These are phyloP conservation scores for Boletellus sp. DNA, from an alignment of 768 basidiomycete genomes.

Conservation along the genomic window DNA sequence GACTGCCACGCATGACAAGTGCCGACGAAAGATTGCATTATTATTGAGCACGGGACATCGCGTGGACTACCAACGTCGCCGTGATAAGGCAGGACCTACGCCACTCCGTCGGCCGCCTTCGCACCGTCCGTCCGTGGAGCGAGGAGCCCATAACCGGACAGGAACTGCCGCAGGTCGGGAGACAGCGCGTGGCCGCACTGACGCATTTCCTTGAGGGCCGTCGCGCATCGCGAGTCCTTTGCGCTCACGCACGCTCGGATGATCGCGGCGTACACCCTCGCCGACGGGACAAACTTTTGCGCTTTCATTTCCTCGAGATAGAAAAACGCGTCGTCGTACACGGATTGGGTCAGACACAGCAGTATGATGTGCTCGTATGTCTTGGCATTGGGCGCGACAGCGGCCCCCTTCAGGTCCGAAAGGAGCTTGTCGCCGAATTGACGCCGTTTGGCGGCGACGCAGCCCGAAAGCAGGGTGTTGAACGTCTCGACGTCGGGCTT, in stretches of 20 bases:
- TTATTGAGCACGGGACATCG: neutral
- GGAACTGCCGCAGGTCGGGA: constrained; percentile 27
- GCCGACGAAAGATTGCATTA: neutral
- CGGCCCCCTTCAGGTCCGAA: constrained; percentile 57
- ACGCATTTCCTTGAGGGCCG: constrained; percentile 70
- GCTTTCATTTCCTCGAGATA: constrained; percentile 88
- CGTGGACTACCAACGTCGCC: no score
- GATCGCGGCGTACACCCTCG: constrained; percentile 55
- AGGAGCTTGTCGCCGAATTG: constrained; percentile 67
- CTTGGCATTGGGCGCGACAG: constrained; percentile 50
- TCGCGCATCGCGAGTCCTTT: constrained; percentile 57
- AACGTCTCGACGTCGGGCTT: constrained; percentile 61
- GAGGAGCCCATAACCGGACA: constrained; percentile 21
- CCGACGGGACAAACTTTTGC: constrained; percentile 50
- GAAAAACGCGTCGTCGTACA: constrained; percentile 84
- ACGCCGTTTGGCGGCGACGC: constrained; percentile 54
- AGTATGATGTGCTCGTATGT: constrained; percentile 68
- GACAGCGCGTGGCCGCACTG: constrained; percentile 51
- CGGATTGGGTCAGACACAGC: constrained; percentile 65
- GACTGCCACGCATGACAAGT: neutral
- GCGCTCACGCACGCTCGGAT: constrained; percentile 52
- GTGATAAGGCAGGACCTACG: neutral
- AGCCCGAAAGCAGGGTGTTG: constrained; percentile 66
- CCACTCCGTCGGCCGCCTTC: neutral
- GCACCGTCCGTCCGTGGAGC: neutral